Conservation (phyloP, 2,329 filamentous ascomycete species). For the Talaromyces amestolkiae region DNA sequence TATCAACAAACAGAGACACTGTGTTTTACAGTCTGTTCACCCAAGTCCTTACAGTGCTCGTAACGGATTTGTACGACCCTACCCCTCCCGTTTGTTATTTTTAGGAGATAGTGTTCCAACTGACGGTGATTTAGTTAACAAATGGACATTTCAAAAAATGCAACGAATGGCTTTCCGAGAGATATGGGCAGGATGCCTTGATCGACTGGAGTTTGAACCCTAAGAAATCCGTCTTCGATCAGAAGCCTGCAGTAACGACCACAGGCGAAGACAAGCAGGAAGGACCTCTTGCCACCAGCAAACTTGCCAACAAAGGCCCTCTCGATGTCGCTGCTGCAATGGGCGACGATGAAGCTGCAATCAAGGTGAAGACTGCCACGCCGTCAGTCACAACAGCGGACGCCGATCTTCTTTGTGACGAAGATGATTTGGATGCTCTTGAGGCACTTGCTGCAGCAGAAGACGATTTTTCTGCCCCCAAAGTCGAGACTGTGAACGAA, state of each 20-base stretch:
- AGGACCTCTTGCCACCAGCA: conserved; percentile 17
- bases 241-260: neutral
- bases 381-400: conserved; percentile 12
- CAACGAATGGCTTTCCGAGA: conserved; percentile 66
- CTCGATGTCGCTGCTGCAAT: neutral
- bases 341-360: conserved; percentile 15
- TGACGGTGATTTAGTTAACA: conserved; percentile 33
- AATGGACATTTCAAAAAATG: conserved; percentile 50
- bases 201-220: conserved; percentile 77
- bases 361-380: conserved; percentile 20
- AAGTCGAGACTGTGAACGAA: neutral
- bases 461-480: conserved; percentile 11
- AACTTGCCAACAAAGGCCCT: conserved; percentile 16
- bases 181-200: conserved; percentile 75
- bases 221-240: conserved; percentile 14
- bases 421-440: conserved; percentile 41
- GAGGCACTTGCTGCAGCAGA: conserved; percentile 39
- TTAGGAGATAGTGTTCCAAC: neutral
- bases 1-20: conserved; percentile 70
- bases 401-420: conserved; percentile 37
- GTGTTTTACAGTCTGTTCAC: conserved; percentile 83
- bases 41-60: conserved; percentile 87
- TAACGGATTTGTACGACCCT: conserved; percentile 66
- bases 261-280: conserved; percentile 10
- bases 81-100: neutral